Evolutionary conservation across 306 rosid species (phyloP).

Genomic region (Boehmeria nivea): DNA sequence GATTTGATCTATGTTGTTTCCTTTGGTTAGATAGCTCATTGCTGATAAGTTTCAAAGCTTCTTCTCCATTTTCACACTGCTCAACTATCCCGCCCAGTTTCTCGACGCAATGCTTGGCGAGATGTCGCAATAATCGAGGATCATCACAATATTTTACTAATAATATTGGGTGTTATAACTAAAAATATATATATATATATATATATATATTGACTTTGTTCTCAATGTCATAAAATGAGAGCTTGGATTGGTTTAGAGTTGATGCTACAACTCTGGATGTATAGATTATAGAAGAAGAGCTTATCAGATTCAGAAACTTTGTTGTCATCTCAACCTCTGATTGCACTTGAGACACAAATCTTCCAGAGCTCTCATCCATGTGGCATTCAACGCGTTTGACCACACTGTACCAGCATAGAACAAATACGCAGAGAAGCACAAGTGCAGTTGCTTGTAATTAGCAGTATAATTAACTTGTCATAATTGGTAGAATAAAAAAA

Average conservation of each 20-base stretch:
- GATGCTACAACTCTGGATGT: slow-evolving; percentile 1
- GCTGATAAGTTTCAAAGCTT: background rate
- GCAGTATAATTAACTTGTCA: background rate
- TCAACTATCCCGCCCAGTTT: background rate
- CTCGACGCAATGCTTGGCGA: background rate
- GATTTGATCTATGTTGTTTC: background rate
- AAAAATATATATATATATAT: no score
- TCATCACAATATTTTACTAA: no score
- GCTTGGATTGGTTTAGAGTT: slow-evolving; percentile 16
- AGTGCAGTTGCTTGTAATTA: background rate
- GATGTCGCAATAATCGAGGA: background rate
- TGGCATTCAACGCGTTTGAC: background rate
- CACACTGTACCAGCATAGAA: background rate
- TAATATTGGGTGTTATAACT: no score
- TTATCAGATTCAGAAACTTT: background rate
- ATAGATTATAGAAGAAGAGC: background rate
- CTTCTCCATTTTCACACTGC: background rate
- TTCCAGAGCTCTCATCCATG: background rate
- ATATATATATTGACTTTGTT: slow-evolving; percentile 6
- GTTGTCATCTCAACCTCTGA: background rate
- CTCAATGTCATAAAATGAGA: slow-evolving; percentile 6
- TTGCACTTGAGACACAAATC: background rate
- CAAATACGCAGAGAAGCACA: background rate
- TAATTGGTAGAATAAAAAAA: background rate
- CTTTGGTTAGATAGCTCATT: background rate